Evolutionary conservation across 345 rosid genomes (phyloP), one percentile per base, ranked within the genome.

Genomic region (Camelina neglecta): DNA sequence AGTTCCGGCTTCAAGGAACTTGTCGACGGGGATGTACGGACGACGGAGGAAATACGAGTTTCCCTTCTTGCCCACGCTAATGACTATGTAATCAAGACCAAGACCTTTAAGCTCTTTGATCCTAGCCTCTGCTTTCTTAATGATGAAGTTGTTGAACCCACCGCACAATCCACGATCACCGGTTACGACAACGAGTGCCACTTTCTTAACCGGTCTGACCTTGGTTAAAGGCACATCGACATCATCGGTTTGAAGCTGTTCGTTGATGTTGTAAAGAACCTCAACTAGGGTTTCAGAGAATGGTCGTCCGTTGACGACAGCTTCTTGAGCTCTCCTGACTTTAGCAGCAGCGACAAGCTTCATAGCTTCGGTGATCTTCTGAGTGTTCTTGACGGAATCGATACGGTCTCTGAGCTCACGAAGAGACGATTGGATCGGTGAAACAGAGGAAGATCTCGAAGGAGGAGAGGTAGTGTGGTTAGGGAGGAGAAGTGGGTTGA

Each of bases 291-390:
- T 85, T 82, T 94, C 96, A 0, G 96, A 92, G 84, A 94, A 94
- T 8, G 98, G 97, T 47, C 98, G 45, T 2, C 90, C 93, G 5
- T 89, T 94, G 39, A 94, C 96, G 15, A 94, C 96, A 12, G 97
- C 97, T 79, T 94, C 98, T 65, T 94, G 98, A 29, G 98, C 98
- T 80, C 98, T 86, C 74, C 97, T 83, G 76, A 94, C 98, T 81
- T 94, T 94, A 0, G 98, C 98, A 1, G 98, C 97, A 0, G 98
- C 95, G 10, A 94, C 97, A 7, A 94, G 93, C 83, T 94, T 94
- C 98, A 94, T 94, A 16, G 98, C 97, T 80, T 94, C 96, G 0
- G 99, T 94, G 91, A 94, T 90, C 87, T 90, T 94, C 84, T 94
- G 93, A 5, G 99, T 95, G 86, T 90, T 92, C 80, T 86, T 89